Conservation (phyloP, 2,329 filamentous ascomycete genomes). For the Balansia obtecta region DNA sequence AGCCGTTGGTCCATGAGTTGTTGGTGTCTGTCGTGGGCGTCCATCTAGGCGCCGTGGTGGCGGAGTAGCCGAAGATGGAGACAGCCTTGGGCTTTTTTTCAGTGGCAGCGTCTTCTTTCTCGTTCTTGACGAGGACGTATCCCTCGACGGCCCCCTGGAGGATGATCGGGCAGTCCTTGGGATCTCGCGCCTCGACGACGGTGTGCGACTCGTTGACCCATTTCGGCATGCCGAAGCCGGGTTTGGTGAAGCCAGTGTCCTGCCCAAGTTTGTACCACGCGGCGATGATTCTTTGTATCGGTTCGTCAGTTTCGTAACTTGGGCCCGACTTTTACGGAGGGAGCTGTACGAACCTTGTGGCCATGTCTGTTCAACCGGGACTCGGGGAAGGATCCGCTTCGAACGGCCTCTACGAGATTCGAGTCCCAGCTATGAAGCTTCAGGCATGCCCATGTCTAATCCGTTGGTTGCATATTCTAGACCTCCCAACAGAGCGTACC, state of each 20-base stretch:
- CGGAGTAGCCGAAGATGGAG: slow-evolving; percentile 49
- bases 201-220: slow-evolving; percentile 35
- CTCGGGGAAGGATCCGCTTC: slow-evolving; percentile 44
- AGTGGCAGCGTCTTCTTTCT: slow-evolving; percentile 42
- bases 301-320: neutral
- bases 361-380: slow-evolving; percentile 49
- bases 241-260: slow-evolving; percentile 30
- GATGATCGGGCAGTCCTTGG: slow-evolving; percentile 24
- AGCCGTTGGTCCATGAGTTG: neutral
- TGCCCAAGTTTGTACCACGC: slow-evolving; percentile 44
- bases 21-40: neutral
- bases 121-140: slow-evolving; percentile 52
- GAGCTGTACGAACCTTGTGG: slow-evolving; percentile 22
- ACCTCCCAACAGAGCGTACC: slow-evolving; percentile 52
- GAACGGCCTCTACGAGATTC: slow-evolving; percentile 47
- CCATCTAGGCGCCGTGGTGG: slow-evolving; percentile 22
- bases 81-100: slow-evolving; percentile 33
- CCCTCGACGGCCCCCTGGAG: slow-evolving; percentile 48
- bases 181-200: slow-evolving; percentile 41
- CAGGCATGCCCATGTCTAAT: slow-evolving; percentile 60
- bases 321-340: no score
- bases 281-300: slow-evolving; percentile 28
- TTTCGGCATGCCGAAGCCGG: slow-evolving; percentile 37
- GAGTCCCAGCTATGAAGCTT: slow-evolving; percentile 24
- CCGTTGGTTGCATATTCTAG: slow-evolving; percentile 50